Base-by-base conservation (phyloP, 2,329 filamentous ascomycete genomes). In the Neofusicoccum sp. region DNA sequence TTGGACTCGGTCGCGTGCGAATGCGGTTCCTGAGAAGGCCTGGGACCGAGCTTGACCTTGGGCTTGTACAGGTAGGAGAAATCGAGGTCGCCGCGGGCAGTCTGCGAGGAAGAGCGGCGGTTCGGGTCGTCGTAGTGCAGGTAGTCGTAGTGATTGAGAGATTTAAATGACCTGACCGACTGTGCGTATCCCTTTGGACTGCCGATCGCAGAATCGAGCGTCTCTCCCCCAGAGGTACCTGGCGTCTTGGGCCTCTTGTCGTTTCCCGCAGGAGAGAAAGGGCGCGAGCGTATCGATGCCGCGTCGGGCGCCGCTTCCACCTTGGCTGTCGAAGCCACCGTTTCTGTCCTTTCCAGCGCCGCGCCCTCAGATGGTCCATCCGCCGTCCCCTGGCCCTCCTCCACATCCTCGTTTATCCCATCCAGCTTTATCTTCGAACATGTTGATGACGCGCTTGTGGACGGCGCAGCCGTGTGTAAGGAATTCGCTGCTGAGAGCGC, bases 331-430 rank as follows among this genome's bases (percentile, higher is more conserved):
- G 59, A 61, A 53, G 40, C 28, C 40, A 40, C 45, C 12, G 58
- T 53, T 26, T 60, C 58, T 28, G 28, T 60, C 24, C 45, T 44
- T 43, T 48, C 58, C 47, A 60, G 12, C 12, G 47, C 20, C 16
- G 59, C 49, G 5, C 57, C 57, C 48, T 45, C 48, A 12, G 44
- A 26, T n/a, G 9, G 26, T 28, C 38, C 51, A n/a, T 28, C 43
- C 20, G 57, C 40, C 26, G 16, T 33, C 26, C 41, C 59, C n/a
- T 51, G 31, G 28, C 30, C 62, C 76, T 96, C 92, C 70, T 96
- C 91, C 58, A 89, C 90, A 77, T 95, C 90, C 76, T 98, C 95
- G n/a, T 89, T 87, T 72, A 98, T 97, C 77, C 96, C 93, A 78
- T 93, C 89, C 68, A 98, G 79, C 66, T 90, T 87, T 68, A 88